These are phyloP conservation scores for Echria macrotheca DNA, from an alignment of 495 filamentous ascomycete genomes.

Conservation along the genomic window DNA sequence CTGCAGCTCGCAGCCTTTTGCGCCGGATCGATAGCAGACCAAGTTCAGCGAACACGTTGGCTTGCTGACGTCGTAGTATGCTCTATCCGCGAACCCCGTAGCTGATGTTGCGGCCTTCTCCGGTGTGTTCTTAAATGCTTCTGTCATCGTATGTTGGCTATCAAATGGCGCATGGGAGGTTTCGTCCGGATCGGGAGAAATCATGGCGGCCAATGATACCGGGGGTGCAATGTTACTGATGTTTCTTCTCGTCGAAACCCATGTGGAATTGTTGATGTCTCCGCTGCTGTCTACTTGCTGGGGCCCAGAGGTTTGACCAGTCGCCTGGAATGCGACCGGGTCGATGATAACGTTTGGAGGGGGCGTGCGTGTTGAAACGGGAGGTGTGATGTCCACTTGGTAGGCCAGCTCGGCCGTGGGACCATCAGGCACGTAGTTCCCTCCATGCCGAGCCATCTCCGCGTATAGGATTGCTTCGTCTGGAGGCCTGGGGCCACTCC, in stretches of 20 bases:
- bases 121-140: not conserved
- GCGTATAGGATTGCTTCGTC: not conserved
- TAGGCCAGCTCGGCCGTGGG: not conserved
- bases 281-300: too few species aligned
- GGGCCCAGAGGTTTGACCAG: too few species aligned
- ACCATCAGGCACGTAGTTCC: not conserved
- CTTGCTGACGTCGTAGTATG: conserved; percentile 3
- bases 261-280: too few species aligned
- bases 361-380: not conserved
- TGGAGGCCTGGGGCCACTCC: too few species aligned
- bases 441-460: not conserved
- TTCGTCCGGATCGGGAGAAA: not conserved
- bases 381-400: not conserved
- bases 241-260: too few species aligned
- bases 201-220: too few species aligned
- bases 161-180: not conserved
- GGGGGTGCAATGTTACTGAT: too few species aligned
- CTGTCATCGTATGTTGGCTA: not conserved
- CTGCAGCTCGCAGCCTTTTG: conserved; percentile 1
- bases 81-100: not conserved
- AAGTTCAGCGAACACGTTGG: conserved; percentile 6
- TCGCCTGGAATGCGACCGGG: too few species aligned
- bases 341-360: too few species aligned
- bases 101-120: too few species aligned
- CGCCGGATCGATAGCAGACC: conserved; percentile 5